A percentile compares a stretch with the other conserved stretches of the same genome.
phyloP scores from a whole-genome alignment of 345 rosid genomes.

The Salix koriyanagi region DNA sequence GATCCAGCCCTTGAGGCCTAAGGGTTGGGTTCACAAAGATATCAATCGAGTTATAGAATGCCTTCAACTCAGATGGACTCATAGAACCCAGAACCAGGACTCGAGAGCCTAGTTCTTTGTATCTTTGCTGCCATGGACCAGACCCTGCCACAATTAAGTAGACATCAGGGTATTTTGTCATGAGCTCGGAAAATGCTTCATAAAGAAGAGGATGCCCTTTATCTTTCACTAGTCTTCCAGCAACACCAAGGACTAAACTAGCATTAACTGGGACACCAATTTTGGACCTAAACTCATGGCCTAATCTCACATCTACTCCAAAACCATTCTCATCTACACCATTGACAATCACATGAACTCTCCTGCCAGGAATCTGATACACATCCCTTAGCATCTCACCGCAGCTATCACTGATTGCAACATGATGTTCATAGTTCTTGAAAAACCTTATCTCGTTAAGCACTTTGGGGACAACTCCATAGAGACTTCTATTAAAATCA shows the following conservation, averaged over 20 bases:
- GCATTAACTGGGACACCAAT: slow-evolving; percentile 52
- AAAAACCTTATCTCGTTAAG: slow-evolving; percentile 81
- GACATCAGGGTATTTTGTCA: slow-evolving; percentile 35
- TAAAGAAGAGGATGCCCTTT: slow-evolving; percentile 81
- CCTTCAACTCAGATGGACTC: slow-evolving; percentile 50
- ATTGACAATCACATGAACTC: slow-evolving; percentile 88
- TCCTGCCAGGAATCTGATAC: slow-evolving; percentile 69
- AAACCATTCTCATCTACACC: slow-evolving; percentile 74
- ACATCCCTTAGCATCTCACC: slow-evolving; percentile 90
- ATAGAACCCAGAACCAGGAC: slow-evolving; percentile 69
- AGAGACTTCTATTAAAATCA: slow-evolving; percentile 40
- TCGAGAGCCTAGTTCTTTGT: slow-evolving; percentile 55
- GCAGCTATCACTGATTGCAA: slow-evolving; percentile 90
- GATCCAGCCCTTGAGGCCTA: slow-evolving; percentile 91
- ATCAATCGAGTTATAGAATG: slow-evolving; percentile 74
- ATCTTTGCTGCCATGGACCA: slow-evolving; percentile 85
- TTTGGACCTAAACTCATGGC: slow-evolving; percentile 52
- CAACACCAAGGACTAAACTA: slow-evolving; percentile 63
- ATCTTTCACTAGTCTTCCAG: slow-evolving; percentile 87
- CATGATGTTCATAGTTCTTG: slow-evolving; percentile 68
- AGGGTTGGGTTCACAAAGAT: slow-evolving; percentile 81
- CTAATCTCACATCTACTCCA: slow-evolving; percentile 34
- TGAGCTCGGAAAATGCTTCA: slow-evolving; percentile 56
- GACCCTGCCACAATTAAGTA: slow-evolving; percentile 73
- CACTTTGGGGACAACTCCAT: slow-evolving; percentile 66